Base-by-base conservation (phyloP, 164 flowering plant genomes). In the Liquidambar formosana region DNA sequence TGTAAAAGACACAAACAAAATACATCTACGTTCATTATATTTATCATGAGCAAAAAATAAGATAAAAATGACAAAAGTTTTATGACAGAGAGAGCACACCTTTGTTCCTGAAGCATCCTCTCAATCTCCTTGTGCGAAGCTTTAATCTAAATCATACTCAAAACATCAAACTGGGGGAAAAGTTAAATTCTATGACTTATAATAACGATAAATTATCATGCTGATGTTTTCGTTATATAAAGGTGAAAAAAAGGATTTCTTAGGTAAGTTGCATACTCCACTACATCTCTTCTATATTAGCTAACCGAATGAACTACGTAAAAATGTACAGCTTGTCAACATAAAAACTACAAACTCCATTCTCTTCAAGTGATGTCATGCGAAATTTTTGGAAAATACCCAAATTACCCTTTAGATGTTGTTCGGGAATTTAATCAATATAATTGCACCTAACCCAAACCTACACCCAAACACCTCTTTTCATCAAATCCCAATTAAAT, bases 61-160 rank as follows among this genome's bases (percentile, higher is more conserved):
- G 28, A 62, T 62, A 25, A 6, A 41, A 26, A 15, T 11, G 11
- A 22, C 62, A 60, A 60, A 41, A 60, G 10, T 45, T 33, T 64
- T 57, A 23, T 46, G 12, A 58, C 33, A 53, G 14, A 18, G 22
- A 12, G 43, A 52, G 28, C 78, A 69, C 3, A 94, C 98, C 96
- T 89, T 25, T 85, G 93, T 78, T 87, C 97, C 59, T 77, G 79
- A 76, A 90, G 89, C 86, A 88, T 81, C 81, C 53, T 75, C 71
- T 92, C 93, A 62, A 86, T 83, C 76, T 94, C 98, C 77, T 88
- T 85, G 23, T 88, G 82, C 49, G 91, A 83, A 64, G 89, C 81
- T 72, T 90, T 90, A 44, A 94, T 90, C 98, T 94, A 76, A n/a
- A 75, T 0, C 3, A n/a, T 19, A 66, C 22, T 54, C 12, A 38